Conservation (phyloP, 1,139 yeast species). For the Sugiyamaella pinicola region DNA sequence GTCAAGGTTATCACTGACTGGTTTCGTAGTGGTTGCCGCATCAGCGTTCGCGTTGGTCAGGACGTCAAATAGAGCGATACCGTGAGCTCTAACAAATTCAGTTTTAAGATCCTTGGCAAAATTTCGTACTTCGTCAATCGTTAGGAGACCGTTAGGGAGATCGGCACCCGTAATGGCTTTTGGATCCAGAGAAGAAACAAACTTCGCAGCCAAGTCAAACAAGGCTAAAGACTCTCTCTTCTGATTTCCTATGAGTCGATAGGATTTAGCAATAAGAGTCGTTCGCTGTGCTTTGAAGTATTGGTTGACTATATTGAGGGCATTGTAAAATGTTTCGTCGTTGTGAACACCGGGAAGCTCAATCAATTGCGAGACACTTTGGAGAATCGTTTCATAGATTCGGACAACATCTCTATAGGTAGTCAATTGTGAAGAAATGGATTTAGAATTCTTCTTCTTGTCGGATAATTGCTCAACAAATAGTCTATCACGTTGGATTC, state of each 20-base stretch:
- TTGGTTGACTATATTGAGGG: constrained; percentile 54
- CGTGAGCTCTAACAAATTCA: constrained; percentile 49
- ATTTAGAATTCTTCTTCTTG: constrained; percentile 29
- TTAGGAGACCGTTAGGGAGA: constrained; percentile 42
- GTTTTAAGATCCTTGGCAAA: constrained; percentile 42
- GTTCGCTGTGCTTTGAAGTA: constrained; percentile 53
- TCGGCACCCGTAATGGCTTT: constrained; percentile 25
- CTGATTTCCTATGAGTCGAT: constrained; percentile 47
- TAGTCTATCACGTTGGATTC: constrained; percentile 69
- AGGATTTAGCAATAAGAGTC: constrained; percentile 53
- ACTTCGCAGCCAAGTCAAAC: constrained; percentile 44
- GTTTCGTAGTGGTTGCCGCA: constrained; percentile 12
- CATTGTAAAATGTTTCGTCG: constrained; percentile 65
- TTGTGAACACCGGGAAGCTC: constrained; percentile 92
- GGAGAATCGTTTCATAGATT: constrained; percentile 53
- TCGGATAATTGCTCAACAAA: constrained; percentile 47
- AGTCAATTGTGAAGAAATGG: constrained; percentile 39
- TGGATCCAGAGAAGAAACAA: constrained; percentile 24
- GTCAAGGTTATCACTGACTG: constrained; percentile 55
- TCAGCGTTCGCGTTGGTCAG: constrained; percentile 21
- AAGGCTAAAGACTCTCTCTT: constrained; percentile 61
- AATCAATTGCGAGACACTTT: constrained; percentile 57
- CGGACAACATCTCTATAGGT: constrained; percentile 52
- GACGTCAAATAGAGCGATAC: constrained; percentile 53
- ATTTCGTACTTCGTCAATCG: constrained; percentile 42